Conservation (phyloP, 2,329 filamentous ascomycete genomes). For the Cercospora berteroae region DNA sequence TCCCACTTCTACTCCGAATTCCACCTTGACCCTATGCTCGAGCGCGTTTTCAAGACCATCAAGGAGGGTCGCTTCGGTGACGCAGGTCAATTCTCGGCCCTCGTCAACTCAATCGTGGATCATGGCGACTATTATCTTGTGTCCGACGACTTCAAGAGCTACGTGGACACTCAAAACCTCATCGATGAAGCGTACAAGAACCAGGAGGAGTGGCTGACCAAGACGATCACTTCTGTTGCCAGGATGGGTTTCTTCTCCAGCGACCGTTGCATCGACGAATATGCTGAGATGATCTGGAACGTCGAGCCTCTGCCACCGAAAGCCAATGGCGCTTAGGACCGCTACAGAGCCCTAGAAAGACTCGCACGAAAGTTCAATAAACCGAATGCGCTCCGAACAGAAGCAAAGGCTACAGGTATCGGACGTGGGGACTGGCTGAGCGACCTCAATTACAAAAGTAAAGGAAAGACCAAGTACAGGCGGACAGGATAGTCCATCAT, state of each 20-base stretch:
- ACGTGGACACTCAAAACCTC: constrained; percentile 83
- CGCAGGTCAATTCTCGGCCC: constrained; percentile 71
- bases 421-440: not conserved
- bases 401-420: not conserved
- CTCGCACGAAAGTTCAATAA: not conserved
- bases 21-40: constrained; percentile 71
- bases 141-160: constrained; percentile 94
- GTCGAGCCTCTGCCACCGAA: constrained; percentile 67
- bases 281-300: constrained; percentile 97
- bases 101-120: constrained; percentile 80
- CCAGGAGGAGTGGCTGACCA: constrained; percentile 87
- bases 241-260: constrained; percentile 96
- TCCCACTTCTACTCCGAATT: constrained; percentile 80
- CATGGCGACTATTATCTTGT: constrained; percentile 98
- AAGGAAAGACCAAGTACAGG: not conserved
- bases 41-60: constrained; percentile 81
- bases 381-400: not conserved
- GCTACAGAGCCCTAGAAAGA: not conserved
- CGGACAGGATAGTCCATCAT: not conserved
- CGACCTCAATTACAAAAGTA: not conserved
- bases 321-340: constrained; percentile 12
- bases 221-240: constrained; percentile 82
- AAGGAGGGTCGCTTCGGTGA: constrained; percentile 78
- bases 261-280: constrained; percentile 94
- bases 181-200: constrained; percentile 92